These are phyloP conservation scores for Leonotis leonurus DNA, from an alignment of 257 asterid genomes.

Conservation along the genomic window DNA sequence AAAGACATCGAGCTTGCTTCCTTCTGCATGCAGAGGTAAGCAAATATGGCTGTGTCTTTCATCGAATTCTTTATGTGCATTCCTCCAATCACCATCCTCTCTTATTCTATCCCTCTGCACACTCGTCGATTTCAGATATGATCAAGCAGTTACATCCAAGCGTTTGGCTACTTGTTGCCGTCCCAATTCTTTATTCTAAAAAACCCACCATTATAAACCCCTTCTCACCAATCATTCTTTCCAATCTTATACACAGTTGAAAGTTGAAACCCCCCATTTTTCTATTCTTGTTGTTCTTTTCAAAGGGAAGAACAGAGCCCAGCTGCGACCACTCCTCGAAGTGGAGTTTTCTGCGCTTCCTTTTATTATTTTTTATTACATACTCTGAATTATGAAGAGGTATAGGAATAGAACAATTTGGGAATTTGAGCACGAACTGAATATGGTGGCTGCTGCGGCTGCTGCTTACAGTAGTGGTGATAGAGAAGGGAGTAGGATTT, in stretches of 20 bases:
- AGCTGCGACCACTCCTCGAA: neutral
- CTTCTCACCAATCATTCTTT: constrained; percentile 15
- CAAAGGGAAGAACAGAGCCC: neutral
- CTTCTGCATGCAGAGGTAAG: constrained; percentile 6
- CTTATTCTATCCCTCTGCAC: constrained; percentile 17
- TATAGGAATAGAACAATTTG: constrained; percentile 32
- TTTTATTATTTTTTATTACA: neutral
- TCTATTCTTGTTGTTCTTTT: neutral
- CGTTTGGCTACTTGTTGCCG: constrained; percentile 38
- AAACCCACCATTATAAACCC: constrained; percentile 21
- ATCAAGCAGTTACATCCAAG: constrained; percentile 25
- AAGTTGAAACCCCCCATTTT: too few relatives aligned
- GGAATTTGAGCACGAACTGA: constrained; percentile 40
- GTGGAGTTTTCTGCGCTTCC: neutral
- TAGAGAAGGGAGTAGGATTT: constrained; percentile 3
- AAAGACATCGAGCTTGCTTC: neutral
- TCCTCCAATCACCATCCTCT: neutral
- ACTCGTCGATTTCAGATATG: constrained; percentile 34
- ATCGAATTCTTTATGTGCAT: constrained; percentile 21
- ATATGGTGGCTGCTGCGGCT: constrained; percentile 22
- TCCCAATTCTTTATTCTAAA: constrained; percentile 23
- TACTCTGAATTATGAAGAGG: constrained; percentile 29
- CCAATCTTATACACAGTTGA: too few relatives aligned
- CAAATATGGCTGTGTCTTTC: constrained; percentile 24
- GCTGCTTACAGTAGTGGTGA: constrained; percentile 16